A percentile compares a stretch with the other conserved stretches of the same genome.
These are phyloP conservation scores for Kwoniella heveanensis DNA, from an alignment of 768 basidiomycete genomes.

Conservation along the genomic window DNA sequence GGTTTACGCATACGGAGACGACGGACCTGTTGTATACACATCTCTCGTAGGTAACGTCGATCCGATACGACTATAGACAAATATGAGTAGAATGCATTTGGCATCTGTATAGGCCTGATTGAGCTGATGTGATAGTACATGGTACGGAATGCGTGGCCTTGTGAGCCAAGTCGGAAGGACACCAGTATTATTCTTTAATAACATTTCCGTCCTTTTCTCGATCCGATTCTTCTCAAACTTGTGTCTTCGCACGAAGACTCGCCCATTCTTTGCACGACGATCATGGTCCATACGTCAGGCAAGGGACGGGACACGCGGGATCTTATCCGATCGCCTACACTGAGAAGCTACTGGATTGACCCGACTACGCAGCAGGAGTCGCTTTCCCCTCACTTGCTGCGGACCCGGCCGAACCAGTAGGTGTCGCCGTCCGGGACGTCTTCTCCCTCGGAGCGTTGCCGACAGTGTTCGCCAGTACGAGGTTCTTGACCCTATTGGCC, in stretches of 20 bases:
- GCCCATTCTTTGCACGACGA: too few relatives aligned
- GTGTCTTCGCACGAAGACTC: too few relatives aligned
- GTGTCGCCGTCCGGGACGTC: slow-evolving; percentile 2
- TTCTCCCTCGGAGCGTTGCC: slow-evolving; percentile 11
- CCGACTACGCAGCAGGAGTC: background rate
- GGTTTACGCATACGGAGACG: too few relatives aligned
- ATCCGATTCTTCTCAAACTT: background rate
- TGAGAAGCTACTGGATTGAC: too few relatives aligned
- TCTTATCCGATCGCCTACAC: too few relatives aligned
- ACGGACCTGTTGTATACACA: too few relatives aligned
- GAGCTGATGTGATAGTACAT: background rate
- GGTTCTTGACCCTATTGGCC: slow-evolving; percentile 34
- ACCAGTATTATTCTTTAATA: background rate
- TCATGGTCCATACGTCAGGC: too few relatives aligned
- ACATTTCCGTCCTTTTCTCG: background rate
- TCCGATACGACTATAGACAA: background rate
- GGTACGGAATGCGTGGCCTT: too few relatives aligned
- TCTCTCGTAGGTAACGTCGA: too few relatives aligned
- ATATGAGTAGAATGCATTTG: background rate
- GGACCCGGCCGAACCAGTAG: background rate
- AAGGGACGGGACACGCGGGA: too few relatives aligned
- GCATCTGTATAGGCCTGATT: background rate
- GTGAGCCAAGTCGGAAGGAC: too few relatives aligned
- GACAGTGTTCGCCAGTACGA: slow-evolving; percentile 36
- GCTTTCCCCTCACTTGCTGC: slow-evolving; percentile 1